Evolutionary conservation across 2,329 filamentous ascomycete species (phyloP).

Genomic region (Cercospora sp.): DNA sequence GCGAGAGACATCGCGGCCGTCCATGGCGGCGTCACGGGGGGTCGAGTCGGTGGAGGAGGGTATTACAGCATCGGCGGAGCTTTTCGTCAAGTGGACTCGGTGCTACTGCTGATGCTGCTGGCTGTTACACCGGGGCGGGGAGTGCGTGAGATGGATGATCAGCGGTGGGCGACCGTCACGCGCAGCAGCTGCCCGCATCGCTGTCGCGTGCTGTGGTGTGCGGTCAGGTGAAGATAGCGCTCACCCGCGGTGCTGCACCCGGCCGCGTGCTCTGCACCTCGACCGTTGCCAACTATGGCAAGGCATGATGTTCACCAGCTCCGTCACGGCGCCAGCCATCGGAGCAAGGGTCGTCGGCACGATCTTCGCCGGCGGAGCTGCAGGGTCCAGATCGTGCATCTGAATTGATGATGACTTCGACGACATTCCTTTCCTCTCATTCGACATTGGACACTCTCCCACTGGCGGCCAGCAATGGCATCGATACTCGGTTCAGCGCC

Average conservation of each 20-base stretch:
- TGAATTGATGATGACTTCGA: conserved; percentile 9
- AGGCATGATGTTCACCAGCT: neutral
- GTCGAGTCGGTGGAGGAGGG: neutral
- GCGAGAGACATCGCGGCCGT: neutral
- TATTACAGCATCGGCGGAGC: neutral
- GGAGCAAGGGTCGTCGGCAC: neutral
- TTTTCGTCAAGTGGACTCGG: neutral
- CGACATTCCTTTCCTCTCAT: neutral
- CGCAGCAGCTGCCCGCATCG: neutral
- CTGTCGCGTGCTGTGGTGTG: neutral
- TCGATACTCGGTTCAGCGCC: conserved; percentile 26
- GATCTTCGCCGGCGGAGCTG: neutral
- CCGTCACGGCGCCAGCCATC: neutral
- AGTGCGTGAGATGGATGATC: neutral
- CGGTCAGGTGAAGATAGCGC: neutral
- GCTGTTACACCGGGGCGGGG: neutral
- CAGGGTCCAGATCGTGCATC: conserved; percentile 2
- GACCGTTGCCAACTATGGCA: neutral
- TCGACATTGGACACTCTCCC: neutral
- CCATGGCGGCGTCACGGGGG: conserved; percentile 3
- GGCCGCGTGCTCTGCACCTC: neutral
- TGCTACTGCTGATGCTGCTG: conserved; percentile 2
- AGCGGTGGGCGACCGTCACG: conserved; percentile 1
- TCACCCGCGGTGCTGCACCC: neutral
- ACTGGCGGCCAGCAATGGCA: conserved; percentile 22